phyloP scores from a whole-genome alignment of 1,284 basidiomycete species.

The Austroboletus novae-zelandiae region DNA sequence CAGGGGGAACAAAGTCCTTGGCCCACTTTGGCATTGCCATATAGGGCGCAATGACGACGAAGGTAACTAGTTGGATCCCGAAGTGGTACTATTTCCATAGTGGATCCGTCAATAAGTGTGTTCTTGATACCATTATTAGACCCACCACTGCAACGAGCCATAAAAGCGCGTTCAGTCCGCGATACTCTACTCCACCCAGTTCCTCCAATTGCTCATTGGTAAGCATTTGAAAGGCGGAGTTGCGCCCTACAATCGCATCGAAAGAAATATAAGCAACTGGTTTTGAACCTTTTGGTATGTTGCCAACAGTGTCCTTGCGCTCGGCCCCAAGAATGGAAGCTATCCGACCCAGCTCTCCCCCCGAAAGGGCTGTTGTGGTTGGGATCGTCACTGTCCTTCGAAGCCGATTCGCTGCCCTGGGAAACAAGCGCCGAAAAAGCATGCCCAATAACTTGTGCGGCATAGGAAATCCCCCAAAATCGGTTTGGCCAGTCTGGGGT shows the following conservation, averaged over 20 bases:
- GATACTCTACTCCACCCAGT: conserved; percentile 92
- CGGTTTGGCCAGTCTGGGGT: conserved; percentile 39
- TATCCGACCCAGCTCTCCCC: conserved; percentile 27
- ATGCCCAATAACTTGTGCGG: conserved; percentile 58
- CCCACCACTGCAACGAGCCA: conserved; percentile 70
- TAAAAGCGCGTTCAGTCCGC: conserved; percentile 78
- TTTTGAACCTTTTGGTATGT: conserved; percentile 41
- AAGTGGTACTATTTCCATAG: conserved; percentile 63
- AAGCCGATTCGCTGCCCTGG: conserved; percentile 50
- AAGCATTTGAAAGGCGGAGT: conserved; percentile 82
- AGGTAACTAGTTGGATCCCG: conserved; percentile 61
- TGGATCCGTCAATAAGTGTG: background rate
- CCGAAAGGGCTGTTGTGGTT: conserved; percentile 60
- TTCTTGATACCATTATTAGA: background rate
- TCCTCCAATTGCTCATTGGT: conserved; percentile 87
- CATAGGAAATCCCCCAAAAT: conserved; percentile 89
- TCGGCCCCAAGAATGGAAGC: conserved; percentile 15
- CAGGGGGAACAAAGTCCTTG: conserved; percentile 54
- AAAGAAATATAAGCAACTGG: conserved; percentile 85
- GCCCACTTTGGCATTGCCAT: conserved; percentile 56
- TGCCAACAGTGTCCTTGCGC: conserved; percentile 13
- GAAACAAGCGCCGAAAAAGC: conserved; percentile 55
- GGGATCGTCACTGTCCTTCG: conserved; percentile 73
- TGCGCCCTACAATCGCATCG: conserved; percentile 79
- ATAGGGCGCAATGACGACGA: conserved; percentile 78